These are phyloP conservation scores for Phytophthora podocarpi DNA, from an alignment of 352 stramenopile species.

Conservation along the genomic window DNA sequence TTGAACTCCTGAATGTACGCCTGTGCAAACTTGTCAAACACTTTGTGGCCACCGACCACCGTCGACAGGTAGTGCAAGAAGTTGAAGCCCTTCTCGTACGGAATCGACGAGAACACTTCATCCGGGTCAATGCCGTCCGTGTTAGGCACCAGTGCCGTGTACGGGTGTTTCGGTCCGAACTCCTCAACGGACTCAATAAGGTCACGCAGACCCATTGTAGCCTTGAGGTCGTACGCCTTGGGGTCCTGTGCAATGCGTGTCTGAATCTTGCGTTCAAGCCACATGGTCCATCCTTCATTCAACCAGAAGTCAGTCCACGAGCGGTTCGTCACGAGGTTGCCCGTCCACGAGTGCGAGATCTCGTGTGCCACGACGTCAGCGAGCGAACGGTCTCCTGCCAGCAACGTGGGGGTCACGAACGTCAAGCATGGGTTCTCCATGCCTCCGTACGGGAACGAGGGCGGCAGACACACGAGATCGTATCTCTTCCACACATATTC, in stretches of 20 bases:
- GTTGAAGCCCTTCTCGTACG: constrained; percentile 96
- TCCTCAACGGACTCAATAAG: constrained; percentile 49
- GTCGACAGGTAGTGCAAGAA: constrained; percentile 84
- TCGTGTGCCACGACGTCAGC: constrained; percentile 98
- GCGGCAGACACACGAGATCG: constrained; percentile 97
- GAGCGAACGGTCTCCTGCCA: constrained; percentile 94
- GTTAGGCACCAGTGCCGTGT: constrained; percentile 90
- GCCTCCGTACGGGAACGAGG: constrained; percentile 90
- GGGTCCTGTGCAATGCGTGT: constrained; percentile 53
- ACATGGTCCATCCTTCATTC: constrained; percentile 99
- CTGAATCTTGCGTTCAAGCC: constrained; percentile 98
- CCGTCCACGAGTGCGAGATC: constrained; percentile 96
- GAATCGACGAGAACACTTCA: constrained; percentile 94
- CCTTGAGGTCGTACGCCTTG: constrained; percentile 60
- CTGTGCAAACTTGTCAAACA: constrained; percentile 89
- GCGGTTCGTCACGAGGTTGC: constrained; percentile 97
- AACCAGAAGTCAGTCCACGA: constrained; percentile 98
- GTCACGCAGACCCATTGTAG: constrained; percentile 48
- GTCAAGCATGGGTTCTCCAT: constrained; percentile 92
- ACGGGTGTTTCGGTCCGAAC: constrained; percentile 71
- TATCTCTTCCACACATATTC: constrained; percentile 97
- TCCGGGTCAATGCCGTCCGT: constrained; percentile 94
- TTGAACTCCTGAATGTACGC: constrained; percentile 92
- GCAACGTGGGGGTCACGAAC: constrained; percentile 96
- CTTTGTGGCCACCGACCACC: constrained; percentile 50